Percentiles rank a stretch among this genome's conserved stretches.
These are phyloP conservation scores for Pseudotulostoma volvatum DNA, from an alignment of 495 filamentous ascomycete genomes.

Conservation along the genomic window DNA sequence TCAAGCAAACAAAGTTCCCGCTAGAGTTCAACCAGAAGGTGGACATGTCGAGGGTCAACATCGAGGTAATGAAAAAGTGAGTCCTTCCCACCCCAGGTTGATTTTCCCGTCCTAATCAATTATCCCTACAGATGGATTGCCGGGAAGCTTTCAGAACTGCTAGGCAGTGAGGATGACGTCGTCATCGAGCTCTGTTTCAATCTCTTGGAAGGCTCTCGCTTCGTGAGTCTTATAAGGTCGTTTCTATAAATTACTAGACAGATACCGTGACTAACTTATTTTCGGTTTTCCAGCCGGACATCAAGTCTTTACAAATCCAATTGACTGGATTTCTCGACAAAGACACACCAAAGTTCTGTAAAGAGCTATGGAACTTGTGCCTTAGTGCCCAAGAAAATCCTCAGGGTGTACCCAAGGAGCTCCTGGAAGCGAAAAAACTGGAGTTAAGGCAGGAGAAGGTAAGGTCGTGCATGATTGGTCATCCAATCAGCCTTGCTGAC, in stretches of 20 bases:
- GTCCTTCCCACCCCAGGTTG: too few species aligned
- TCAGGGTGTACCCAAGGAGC: conserved; percentile 83
- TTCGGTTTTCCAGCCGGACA: conserved; percentile 53
- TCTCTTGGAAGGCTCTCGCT: conserved; percentile 62
- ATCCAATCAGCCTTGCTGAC: conserved; percentile 4
- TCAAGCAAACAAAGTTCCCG: conserved; percentile 84
- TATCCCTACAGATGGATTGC: conserved; percentile 85
- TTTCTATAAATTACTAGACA: not conserved
- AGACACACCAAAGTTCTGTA: conserved; percentile 79
- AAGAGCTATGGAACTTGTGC: conserved; percentile 81
- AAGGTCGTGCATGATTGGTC: conserved; percentile 1
- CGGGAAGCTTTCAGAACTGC: conserved; percentile 65
- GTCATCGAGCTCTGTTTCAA: conserved; percentile 88
- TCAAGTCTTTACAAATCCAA: conserved; percentile 84
- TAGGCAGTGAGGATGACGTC: conserved; percentile 85
- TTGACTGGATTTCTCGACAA: conserved; percentile 92
- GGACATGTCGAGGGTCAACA: conserved; percentile 90
- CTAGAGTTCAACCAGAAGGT: conserved; percentile 89
- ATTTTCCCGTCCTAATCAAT: too few species aligned
- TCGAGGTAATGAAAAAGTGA: conserved; percentile 95
- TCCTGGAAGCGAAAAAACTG: conserved; percentile 88
- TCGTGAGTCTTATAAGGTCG: conserved; percentile 38
- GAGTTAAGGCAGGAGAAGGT: conserved; percentile 92
- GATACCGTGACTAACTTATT: conserved; percentile 1
- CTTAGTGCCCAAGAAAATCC: conserved; percentile 78